A percentile compares a stretch with the other conserved stretches of the same genome.
These are phyloP conservation scores for Salix udensis DNA, from an alignment of 345 rosid genomes.

Conservation along the genomic window DNA sequence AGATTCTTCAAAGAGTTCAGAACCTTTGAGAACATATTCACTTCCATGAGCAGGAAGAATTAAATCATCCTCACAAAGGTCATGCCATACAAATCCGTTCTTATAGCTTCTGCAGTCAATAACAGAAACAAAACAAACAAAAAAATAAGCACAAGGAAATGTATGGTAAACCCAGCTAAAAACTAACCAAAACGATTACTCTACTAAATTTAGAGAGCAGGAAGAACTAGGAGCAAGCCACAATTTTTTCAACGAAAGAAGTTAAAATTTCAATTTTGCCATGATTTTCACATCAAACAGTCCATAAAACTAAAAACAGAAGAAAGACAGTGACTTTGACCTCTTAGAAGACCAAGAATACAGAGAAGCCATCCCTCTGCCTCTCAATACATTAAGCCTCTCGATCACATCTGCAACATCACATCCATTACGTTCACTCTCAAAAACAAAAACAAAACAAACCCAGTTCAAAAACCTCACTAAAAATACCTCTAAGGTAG, in stretches of 20 bases:
- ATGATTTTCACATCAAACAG: background rate
- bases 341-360: constrained; percentile 95
- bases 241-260: background rate
- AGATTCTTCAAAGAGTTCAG: constrained; percentile 75
- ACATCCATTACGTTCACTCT: background rate
- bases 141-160: background rate
- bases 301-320: background rate
- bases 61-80: constrained; percentile 74
- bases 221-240: background rate
- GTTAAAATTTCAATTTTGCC: background rate
- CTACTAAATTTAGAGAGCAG: background rate
- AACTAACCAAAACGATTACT: too few relatives aligned
- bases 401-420: constrained; percentile 63
- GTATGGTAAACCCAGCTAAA: too few relatives aligned
- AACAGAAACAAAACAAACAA: background rate
- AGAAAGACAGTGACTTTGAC: constrained; percentile 23
- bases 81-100: constrained; percentile 98
- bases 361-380: constrained; percentile 87
- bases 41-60: constrained; percentile 83
- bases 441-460: background rate
- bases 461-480: background rate
- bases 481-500: constrained; percentile 60
- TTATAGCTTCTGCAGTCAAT: constrained; percentile 70
- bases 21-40: constrained; percentile 94
- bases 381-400: constrained; percentile 85